A percentile compares a stretch with the other conserved stretches of the same genome.
Evolutionary conservation across 768 basidiomycete species (phyloP).

Genomic region (Agaricus blazei): DNA sequence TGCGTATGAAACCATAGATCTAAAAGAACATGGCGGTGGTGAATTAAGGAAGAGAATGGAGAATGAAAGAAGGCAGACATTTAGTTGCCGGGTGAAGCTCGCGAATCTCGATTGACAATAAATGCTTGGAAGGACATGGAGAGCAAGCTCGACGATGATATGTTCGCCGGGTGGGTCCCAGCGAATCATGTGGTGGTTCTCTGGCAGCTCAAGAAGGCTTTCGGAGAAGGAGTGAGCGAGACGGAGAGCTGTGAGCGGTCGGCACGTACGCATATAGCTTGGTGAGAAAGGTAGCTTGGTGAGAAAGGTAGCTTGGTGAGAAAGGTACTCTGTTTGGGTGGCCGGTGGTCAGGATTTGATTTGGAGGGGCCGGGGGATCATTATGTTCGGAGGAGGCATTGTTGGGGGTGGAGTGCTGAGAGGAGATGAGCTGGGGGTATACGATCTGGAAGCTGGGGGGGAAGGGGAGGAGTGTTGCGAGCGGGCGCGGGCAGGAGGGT

Average conservation of each 20-base stretch:
- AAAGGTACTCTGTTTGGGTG: constrained; percentile 79
- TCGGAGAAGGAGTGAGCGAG: constrained; percentile 2
- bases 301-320: constrained; percentile 94
- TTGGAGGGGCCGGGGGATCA: constrained; percentile 42
- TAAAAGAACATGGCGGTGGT: constrained; percentile 21
- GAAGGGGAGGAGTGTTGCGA: constrained; percentile 15
- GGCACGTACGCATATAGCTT: constrained; percentile 84
- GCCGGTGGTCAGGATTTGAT: constrained; percentile 29
- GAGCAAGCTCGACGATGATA: constrained; percentile 93
- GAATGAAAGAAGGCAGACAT: constrained; percentile 54
- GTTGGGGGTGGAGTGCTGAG: constrained; percentile 35
- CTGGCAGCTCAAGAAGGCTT: constrained; percentile 84
- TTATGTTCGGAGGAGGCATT: constrained; percentile 42
- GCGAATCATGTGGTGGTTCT: constrained; percentile 95
- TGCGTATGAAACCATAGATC: constrained; percentile 99
- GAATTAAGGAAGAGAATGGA: constrained; percentile 13
- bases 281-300: constrained; percentile 94
- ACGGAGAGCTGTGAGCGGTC: constrained; percentile 14
- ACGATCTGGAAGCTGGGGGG: constrained; percentile 26
- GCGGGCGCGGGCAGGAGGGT: constrained; percentile 38
- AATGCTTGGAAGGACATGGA: constrained; percentile 89
- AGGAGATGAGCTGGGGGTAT: constrained; percentile 31
- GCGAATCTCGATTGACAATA: constrained; percentile 97
- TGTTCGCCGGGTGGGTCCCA: constrained; percentile 93
- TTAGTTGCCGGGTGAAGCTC: constrained; percentile 95